Conservation (phyloP, 441 rosid genomes). For the Gossypium davidsonii region DNA sequence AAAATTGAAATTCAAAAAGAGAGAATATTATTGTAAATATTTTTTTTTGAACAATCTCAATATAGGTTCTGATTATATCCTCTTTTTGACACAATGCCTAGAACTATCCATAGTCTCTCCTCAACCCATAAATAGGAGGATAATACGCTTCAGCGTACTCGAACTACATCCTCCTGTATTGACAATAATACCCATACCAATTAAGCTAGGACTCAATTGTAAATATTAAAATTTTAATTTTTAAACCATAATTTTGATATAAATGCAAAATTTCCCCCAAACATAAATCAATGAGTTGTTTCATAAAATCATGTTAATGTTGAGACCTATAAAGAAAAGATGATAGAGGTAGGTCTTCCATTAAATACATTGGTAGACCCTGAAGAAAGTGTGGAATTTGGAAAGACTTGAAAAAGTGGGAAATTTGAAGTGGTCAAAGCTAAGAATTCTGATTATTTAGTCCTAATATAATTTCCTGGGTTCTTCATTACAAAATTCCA, state of each 20-base stretch:
- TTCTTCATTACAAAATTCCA: background rate
- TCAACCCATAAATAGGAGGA: background rate
- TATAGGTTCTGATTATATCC: too few species aligned
- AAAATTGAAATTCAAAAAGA: too few species aligned
- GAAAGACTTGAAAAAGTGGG: background rate
- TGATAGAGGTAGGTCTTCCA: background rate
- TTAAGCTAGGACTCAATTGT: too few species aligned
- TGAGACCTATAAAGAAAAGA: background rate
- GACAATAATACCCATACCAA: too few species aligned
- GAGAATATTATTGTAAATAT: too few species aligned
- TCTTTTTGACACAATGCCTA: too few species aligned
- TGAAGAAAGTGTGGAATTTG: background rate
- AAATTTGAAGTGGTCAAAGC: background rate
- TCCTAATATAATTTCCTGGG: background rate
- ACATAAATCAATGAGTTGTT: background rate
- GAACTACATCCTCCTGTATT: too few species aligned
- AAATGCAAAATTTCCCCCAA: background rate
- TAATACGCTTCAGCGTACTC: too few species aligned
- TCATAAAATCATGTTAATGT: background rate
- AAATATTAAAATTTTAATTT: too few species aligned
- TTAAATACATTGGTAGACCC: background rate
- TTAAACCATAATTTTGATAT: background rate
- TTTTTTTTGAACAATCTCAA: too few species aligned
- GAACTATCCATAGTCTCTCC: fast-evolving
- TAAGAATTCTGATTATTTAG: background rate